Conservation (phyloP, 2,329 filamentous ascomycete genomes). For the Ceratocystis colombiana region DNA sequence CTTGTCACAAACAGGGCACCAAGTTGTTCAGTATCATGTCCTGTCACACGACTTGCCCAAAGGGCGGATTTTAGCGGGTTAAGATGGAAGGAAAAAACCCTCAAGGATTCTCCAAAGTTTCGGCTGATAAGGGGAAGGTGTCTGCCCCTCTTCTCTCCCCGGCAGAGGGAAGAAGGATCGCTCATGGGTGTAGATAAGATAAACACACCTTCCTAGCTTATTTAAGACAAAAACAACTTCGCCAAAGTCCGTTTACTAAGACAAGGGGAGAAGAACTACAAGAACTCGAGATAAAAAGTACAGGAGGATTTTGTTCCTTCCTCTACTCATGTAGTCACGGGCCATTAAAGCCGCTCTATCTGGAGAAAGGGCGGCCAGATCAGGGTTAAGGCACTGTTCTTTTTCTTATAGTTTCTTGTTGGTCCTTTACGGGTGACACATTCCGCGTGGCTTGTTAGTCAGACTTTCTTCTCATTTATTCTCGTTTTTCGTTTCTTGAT, state of each 20-base stretch:
- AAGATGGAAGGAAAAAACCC: neutral
- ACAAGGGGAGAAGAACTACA: neutral
- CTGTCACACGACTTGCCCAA: constrained; percentile 3
- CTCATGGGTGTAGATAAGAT: constrained; percentile 4
- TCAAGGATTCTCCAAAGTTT: constrained; percentile 9
- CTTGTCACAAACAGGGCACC: neutral
- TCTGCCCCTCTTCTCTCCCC: neutral
- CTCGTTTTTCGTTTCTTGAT: neutral
- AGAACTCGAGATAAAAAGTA: neutral
- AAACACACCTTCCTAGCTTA: neutral
- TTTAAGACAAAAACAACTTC: neutral
- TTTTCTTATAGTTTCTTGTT: neutral
- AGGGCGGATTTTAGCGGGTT: constrained; percentile 8
- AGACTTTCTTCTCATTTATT: neutral
- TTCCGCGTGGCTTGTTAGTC: constrained; percentile 7
- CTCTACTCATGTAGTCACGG: neutral
- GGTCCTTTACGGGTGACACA: constrained; percentile 6
- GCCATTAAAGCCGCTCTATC: neutral
- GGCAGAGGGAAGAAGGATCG: neutral
- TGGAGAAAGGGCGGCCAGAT: neutral
- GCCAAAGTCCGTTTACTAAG: neutral
- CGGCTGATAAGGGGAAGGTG: constrained; percentile 5
- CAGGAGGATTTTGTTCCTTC: constrained; percentile 7
- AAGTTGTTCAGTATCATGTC: neutral
- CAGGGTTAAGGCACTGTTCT: neutral